Evolutionary conservation across 805 yeast genomes (phyloP).

Genomic region (Scheffersomyces ergatensis): DNA sequence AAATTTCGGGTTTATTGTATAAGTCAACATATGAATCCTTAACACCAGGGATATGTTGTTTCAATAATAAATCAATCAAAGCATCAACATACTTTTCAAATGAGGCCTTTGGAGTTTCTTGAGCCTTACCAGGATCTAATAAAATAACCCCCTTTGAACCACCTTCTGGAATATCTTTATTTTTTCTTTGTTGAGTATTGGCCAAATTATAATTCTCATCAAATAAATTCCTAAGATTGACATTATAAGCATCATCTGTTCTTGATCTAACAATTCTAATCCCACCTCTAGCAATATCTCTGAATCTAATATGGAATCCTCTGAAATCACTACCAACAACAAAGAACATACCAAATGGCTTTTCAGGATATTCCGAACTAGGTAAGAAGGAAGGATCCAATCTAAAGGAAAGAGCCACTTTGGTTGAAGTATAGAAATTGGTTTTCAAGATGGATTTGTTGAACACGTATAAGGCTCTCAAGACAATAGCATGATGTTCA

Average conservation of each 20-base stretch:
- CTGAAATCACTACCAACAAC: constrained; percentile 95
- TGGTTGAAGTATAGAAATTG: constrained; percentile 88
- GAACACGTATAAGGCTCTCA: constrained; percentile 78
- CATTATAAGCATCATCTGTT: constrained; percentile 78
- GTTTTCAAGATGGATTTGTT: constrained; percentile 89
- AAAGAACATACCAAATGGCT: constrained; percentile 91
- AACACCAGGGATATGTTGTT: constrained; percentile 65
- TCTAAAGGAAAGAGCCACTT: constrained; percentile 92
- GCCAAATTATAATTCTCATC: constrained; percentile 97
- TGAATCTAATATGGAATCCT: constrained; percentile 95
- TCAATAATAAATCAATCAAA: constrained; percentile 76
- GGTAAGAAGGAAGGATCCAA: constrained; percentile 87
- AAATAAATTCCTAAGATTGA: constrained; percentile 82
- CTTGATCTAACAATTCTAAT: constrained; percentile 91
- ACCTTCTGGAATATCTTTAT: constrained; percentile 98
- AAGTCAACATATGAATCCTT: constrained; percentile 84
- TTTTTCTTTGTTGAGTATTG: constrained; percentile 92
- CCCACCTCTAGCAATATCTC: constrained; percentile 98
- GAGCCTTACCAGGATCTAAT: constrained; percentile 73
- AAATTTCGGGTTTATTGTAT: constrained; percentile 79
- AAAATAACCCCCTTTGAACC: constrained; percentile 97
- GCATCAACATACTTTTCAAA: constrained; percentile 93
- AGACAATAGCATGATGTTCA: constrained; percentile 73
- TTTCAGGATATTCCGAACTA: constrained; percentile 81
- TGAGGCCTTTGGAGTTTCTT: constrained; percentile 76